A percentile compares a stretch with the other conserved stretches of the same genome.
Conservation (phyloP, 2,329 filamentous ascomycete genomes). For the Corynespora cassiicola region DNA sequence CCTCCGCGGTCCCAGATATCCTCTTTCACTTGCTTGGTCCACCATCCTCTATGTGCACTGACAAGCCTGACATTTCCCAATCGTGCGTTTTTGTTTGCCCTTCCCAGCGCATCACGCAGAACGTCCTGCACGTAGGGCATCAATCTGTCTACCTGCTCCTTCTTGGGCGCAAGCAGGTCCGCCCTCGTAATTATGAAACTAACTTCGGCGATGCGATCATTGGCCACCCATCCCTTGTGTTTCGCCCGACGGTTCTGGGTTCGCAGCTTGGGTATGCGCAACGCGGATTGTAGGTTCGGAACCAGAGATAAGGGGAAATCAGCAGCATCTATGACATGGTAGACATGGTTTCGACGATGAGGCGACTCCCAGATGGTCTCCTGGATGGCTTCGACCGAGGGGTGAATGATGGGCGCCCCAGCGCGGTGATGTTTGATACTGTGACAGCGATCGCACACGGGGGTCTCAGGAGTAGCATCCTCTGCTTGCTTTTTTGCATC, state of each 20-base stretch:
- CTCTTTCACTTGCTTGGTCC: conserved; percentile 85
- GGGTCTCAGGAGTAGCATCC: conserved; percentile 43
- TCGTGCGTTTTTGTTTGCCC: conserved; percentile 72
- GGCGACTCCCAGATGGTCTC: conserved; percentile 89
- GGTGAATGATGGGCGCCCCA: conserved; percentile 77
- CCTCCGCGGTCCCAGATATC: conserved; percentile 85
- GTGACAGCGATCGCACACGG: conserved; percentile 89
- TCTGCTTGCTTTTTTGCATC: conserved; percentile 16
- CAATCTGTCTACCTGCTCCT: conserved; percentile 81
- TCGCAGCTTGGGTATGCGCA: conserved; percentile 76
- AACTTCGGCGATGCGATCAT: conserved; percentile 73
- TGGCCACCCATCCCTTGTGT: conserved; percentile 67
- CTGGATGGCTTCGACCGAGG: conserved; percentile 78
- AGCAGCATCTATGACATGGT: conserved; percentile 92
- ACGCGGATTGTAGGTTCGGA: conserved; percentile 73
- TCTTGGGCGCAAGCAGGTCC: conserved; percentile 83
- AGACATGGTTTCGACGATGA: conserved; percentile 90
- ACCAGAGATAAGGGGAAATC: conserved; percentile 96
- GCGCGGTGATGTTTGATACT: conserved; percentile 76
- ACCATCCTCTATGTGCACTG: conserved; percentile 86
- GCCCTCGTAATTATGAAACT: conserved; percentile 91
- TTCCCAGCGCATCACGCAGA: conserved; percentile 76
- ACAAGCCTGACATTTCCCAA: conserved; percentile 87
- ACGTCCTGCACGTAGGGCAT: conserved; percentile 85
- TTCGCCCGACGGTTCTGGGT: conserved; percentile 81